A percentile compares a stretch with the other conserved stretches of the same genome.
These are phyloP conservation scores for Chaetoceros muelleri DNA, from an alignment of 108 stramenopile species.

Conservation along the genomic window DNA sequence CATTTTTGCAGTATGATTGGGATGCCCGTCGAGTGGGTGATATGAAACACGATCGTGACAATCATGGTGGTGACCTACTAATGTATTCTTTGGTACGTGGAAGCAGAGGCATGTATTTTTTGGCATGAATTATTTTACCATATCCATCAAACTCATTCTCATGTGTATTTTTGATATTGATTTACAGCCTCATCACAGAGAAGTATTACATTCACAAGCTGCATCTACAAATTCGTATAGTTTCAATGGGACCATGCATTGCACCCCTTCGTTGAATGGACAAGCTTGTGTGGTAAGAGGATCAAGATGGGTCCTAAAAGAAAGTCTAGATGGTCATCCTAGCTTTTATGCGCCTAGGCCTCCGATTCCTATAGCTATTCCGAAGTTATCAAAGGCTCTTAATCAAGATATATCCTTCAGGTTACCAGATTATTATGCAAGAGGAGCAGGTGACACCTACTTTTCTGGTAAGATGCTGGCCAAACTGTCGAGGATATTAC, in stretches of 20 bases:
- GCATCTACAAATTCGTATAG: background rate
- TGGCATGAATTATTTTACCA: too few relatives aligned
- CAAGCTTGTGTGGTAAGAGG: constrained; percentile 31
- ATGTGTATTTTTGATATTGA: too few relatives aligned
- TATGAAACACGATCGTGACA: background rate
- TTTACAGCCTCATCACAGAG: constrained; percentile 57
- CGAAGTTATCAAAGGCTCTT: constrained; percentile 33
- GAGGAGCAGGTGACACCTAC: constrained; percentile 93
- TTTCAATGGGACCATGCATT: constrained; percentile 8
- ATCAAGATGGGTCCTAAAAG: constrained; percentile 16
- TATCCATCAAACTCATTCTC: too few relatives aligned
- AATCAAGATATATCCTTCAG: constrained; percentile 40
- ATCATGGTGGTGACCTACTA: constrained; percentile 4
- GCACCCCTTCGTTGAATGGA: constrained; percentile 24
- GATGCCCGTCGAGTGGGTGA: constrained; percentile 25
- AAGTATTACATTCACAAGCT: constrained; percentile 17
- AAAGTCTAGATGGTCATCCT: constrained; percentile 24
- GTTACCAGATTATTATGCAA: constrained; percentile 58
- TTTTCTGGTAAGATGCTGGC: constrained; percentile 90
- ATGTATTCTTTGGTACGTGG: constrained; percentile 20
- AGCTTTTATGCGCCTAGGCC: constrained; percentile 53
- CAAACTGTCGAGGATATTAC: constrained; percentile 79
- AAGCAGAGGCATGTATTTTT: too few relatives aligned
- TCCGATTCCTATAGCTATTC: constrained; percentile 28
- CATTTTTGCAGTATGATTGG: constrained; percentile 44